A percentile compares a stretch with the other conserved stretches of the same genome.
Evolutionary conservation across 768 basidiomycete species (phyloP).

Genomic region (Kockovaella imperatae): DNA sequence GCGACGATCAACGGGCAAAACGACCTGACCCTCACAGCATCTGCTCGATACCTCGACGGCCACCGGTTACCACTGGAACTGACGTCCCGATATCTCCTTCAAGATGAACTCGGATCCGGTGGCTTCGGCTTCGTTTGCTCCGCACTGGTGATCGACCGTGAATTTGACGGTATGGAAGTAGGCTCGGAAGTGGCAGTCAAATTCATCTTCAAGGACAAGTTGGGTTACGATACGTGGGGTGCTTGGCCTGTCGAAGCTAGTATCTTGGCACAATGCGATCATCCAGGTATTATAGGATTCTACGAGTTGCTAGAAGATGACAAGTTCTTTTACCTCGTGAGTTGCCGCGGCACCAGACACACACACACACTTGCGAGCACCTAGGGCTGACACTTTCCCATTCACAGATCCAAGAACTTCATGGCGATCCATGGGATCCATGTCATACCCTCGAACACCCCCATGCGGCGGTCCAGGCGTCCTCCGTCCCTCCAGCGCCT

Average conservation of each 20-base stretch:
- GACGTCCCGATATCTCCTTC: slow-evolving; percentile 34
- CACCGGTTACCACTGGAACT: slow-evolving; percentile 34
- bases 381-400: slow-evolving; percentile 1
- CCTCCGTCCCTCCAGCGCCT: slow-evolving; percentile 7
- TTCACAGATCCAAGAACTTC: slow-evolving; percentile 75
- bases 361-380: background rate
- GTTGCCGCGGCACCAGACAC: slow-evolving; percentile 27
- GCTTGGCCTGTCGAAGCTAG: slow-evolving; percentile 65
- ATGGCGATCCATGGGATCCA: slow-evolving; percentile 74
- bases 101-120: slow-evolving; percentile 62
- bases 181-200: slow-evolving; percentile 80
- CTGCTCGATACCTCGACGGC: slow-evolving; percentile 16
- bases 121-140: slow-evolving; percentile 95
- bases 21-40: slow-evolving; percentile 13
- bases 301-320: slow-evolving; percentile 77
- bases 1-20: background rate
- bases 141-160: slow-evolving; percentile 60
- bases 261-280: slow-evolving; percentile 61
- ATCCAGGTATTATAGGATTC: slow-evolving; percentile 75
- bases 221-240: slow-evolving; percentile 45
- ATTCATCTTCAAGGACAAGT: slow-evolving; percentile 76
- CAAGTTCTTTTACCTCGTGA: slow-evolving; percentile 76
- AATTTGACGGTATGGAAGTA: slow-evolving; percentile 39
- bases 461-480: background rate
- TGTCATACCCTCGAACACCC: slow-evolving; percentile 11